phyloP scores from a whole-genome alignment of 345 rosid genomes.

The Gossypium arboreum region DNA sequence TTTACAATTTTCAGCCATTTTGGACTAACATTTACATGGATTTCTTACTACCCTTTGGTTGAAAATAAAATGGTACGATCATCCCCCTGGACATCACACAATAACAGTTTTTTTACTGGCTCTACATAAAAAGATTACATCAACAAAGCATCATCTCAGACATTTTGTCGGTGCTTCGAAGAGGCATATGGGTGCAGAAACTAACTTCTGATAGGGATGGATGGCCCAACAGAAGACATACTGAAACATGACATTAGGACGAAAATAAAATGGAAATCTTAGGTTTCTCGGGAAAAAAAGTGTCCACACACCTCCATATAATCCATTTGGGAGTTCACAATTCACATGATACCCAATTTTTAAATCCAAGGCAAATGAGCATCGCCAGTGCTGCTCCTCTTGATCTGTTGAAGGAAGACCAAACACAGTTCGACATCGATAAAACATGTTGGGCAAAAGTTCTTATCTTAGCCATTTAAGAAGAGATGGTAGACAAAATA shows the following conservation, averaged over 20 bases:
- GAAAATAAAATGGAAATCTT: neutral
- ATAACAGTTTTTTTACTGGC: neutral
- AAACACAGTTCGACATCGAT: neutral
- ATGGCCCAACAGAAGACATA: neutral
- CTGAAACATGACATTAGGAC: neutral
- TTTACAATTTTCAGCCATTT: neutral
- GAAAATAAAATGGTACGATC: neutral
- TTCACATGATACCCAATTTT: neutral
- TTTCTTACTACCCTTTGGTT: neutral
- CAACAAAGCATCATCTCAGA: neutral
- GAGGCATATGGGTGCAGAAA: neutral
- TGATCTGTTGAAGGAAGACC: slow-evolving; percentile 19
- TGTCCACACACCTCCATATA: neutral
- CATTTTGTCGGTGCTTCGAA: neutral
- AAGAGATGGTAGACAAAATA: neutral
- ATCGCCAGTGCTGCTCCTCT: slow-evolving; percentile 18
- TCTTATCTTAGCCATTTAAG: neutral
- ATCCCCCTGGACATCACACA: neutral
- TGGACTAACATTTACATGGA: neutral
- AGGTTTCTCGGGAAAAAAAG: neutral
- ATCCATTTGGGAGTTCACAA: neutral
- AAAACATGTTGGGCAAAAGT: neutral
- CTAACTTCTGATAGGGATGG: slow-evolving; percentile 2
- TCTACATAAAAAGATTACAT: neutral
- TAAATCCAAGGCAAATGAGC: neutral